Evolutionary conservation across 1,284 basidiomycete species (phyloP), one percentile per base, ranked within the genome.

Genomic region (Earliella scabrosa): DNA sequence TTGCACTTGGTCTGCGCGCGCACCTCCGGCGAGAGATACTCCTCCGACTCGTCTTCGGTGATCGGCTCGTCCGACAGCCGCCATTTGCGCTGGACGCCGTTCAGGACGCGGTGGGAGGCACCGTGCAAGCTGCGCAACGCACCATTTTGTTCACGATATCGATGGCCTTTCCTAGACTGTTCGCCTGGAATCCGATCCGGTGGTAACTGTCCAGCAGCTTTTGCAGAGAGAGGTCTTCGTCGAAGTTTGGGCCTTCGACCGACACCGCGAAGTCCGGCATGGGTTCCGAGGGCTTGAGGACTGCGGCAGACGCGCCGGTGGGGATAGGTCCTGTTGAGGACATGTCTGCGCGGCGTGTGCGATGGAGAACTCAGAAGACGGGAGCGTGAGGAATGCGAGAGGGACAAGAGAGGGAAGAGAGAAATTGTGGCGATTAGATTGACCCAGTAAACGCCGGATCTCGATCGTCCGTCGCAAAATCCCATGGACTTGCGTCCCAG

Each of bases 121-220:
- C 11, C 26, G 34, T 14, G 44, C 18, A 34, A 44, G 23, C 21
- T n/a, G 26, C n/a, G 29, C 6, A 47, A 13, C 67, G 8, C 51
- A 93, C 95, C 92, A 97, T 97, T 66, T 83, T 84, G 71, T 97
- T 87, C 39, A 99, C 89, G 60, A 97, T 90, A 47, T 93, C 86
- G 59, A 98, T 93, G 0, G 97, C 97, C 65, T 83, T 86, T 2
- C 91, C 90, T 6, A 99, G 77, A 51, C 92, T 95, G 41, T 89
- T 95, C 14, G 97, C 97, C 72, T 99, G 97, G 70, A 99, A 99
- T 14, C 97, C 97, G 50, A 98, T 97, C 20, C 87, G 85, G 67
- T 91, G 86, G 76, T 97, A 98, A 66, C 85, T 88, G 39, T 77
- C 72, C 39, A 99, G 74, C 61, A 99, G 82, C 34, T 83, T 77